Percentiles rank a stretch among this genome's conserved stretches.
Evolutionary conservation across 2,329 filamentous ascomycete genomes (phyloP).

Genomic region (Fusarium subtropicale): DNA sequence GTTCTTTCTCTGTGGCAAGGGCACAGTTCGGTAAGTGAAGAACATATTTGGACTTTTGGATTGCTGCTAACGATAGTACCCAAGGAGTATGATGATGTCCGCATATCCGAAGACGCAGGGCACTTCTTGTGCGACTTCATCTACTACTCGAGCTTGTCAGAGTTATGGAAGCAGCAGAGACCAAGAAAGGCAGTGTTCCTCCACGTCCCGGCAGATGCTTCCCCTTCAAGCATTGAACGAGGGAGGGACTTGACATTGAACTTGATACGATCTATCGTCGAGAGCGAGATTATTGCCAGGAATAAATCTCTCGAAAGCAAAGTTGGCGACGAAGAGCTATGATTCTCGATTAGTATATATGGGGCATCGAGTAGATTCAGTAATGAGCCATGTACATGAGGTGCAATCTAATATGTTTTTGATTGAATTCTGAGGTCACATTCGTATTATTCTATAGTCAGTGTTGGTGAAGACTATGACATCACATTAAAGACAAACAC

Average conservation of each 20-base stretch:
- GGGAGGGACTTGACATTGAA: conserved; percentile 66
- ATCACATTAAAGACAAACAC: conserved; percentile 8
- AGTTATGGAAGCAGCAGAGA: conserved; percentile 61
- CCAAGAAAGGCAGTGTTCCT: conserved; percentile 72
- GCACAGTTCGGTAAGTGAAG: conserved; percentile 59
- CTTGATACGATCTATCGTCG: conserved; percentile 67
- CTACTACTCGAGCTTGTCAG: conserved; percentile 75
- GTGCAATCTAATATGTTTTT: background rate
- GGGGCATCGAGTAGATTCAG: background rate
- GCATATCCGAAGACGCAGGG: conserved; percentile 76
- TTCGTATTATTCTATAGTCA: background rate
- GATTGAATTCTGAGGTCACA: background rate
- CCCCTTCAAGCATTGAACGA: conserved; percentile 59
- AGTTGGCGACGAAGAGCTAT: conserved; percentile 5
- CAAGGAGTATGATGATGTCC: conserved; percentile 61
- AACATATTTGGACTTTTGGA: background rate
- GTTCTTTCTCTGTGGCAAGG: conserved; percentile 67
- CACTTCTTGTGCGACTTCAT: conserved; percentile 83
- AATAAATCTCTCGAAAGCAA: conserved; percentile 17
- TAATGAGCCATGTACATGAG: background rate
- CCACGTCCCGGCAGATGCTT: conserved; percentile 74
- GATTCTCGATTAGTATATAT: background rate
- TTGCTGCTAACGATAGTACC: conserved; percentile 23
- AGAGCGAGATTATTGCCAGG: conserved; percentile 57
- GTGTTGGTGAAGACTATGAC: conserved; percentile 10